phyloP scores from a whole-genome alignment of 768 basidiomycete genomes.

The Kwoniella shandongensis region DNA sequence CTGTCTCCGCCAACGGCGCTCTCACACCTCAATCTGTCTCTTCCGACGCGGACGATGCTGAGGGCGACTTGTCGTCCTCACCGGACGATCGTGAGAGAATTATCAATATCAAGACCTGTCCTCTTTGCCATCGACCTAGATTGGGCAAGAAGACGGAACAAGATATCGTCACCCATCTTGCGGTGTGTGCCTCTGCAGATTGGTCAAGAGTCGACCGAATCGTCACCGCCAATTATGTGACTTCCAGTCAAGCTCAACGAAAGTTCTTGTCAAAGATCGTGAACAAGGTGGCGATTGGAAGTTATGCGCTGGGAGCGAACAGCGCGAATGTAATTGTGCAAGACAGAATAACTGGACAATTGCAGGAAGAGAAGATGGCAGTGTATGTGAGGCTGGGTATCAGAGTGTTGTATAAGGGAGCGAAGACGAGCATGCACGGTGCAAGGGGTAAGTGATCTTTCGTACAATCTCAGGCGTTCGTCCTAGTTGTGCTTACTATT shows the following conservation, averaged over 20 bases:
- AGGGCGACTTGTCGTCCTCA: slow-evolving; percentile 5
- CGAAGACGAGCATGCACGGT: slow-evolving; percentile 84
- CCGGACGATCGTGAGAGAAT: slow-evolving; percentile 64
- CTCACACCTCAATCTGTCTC: slow-evolving; percentile 15
- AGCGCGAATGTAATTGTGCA: slow-evolving; percentile 98
- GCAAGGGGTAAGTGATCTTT: slow-evolving; percentile 63
- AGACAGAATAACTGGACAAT: slow-evolving; percentile 82
- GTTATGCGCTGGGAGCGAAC: slow-evolving; percentile 90
- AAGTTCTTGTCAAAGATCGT: slow-evolving; percentile 96
- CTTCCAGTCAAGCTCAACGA: slow-evolving; percentile 88
- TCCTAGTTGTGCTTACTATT: background rate
- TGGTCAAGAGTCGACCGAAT: slow-evolving; percentile 87
- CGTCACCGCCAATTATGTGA: slow-evolving; percentile 91
- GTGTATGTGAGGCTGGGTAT: slow-evolving; percentile 89
- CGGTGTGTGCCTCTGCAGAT: slow-evolving; percentile 89
- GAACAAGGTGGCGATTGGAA: slow-evolving; percentile 77
- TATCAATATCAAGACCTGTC: slow-evolving; percentile 93
- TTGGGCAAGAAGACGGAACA: slow-evolving; percentile 83
- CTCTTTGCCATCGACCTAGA: slow-evolving; percentile 84
- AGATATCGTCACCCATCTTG: slow-evolving; percentile 95
- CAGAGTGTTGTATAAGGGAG: slow-evolving; percentile 83
- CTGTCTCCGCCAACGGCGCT: slow-evolving; percentile 3
- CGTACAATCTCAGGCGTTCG: background rate
- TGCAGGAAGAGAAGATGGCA: slow-evolving; percentile 95
- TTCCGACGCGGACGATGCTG: slow-evolving; percentile 1